Evolutionary conservation across 2,329 filamentous ascomycete species (phyloP).

Genomic region (Lomentospora prolificans): DNA sequence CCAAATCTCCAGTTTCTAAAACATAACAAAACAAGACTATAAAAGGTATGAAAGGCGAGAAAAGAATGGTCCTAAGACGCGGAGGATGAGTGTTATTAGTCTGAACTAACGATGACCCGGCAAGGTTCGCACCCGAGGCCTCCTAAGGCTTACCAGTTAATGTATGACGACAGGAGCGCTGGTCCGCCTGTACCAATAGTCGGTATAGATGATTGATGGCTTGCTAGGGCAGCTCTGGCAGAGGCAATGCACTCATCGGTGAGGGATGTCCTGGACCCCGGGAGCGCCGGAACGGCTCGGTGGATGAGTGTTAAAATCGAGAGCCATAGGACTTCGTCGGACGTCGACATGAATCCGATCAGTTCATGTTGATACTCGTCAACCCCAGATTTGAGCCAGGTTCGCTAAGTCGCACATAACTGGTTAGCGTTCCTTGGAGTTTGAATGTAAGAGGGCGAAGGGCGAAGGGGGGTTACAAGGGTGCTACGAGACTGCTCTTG

Average conservation of each 20-base stretch:
- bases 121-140: not conserved
- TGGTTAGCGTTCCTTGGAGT: not conserved
- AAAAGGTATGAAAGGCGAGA: not conserved
- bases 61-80: not conserved
- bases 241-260: conserved; percentile 4
- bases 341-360: not conserved
- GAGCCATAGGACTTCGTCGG: not conserved
- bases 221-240: not conserved
- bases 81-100: not conserved
- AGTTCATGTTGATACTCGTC: not conserved
- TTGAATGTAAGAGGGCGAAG: not conserved
- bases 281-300: not conserved
- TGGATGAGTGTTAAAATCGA: conserved; percentile 6
- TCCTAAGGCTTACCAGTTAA: not conserved
- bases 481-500: not conserved
- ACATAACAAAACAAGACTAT: not conserved
- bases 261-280: not conserved
- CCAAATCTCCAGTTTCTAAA: not conserved
- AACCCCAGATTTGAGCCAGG: not conserved
- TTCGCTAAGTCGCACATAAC: not conserved
- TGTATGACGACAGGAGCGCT: not conserved
- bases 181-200: not conserved
- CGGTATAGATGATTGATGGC: not conserved
- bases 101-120: not conserved
- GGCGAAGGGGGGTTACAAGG: not conserved